Base-by-base conservation (phyloP, 768 basidiomycete species). In the Leccinum obscurum region DNA sequence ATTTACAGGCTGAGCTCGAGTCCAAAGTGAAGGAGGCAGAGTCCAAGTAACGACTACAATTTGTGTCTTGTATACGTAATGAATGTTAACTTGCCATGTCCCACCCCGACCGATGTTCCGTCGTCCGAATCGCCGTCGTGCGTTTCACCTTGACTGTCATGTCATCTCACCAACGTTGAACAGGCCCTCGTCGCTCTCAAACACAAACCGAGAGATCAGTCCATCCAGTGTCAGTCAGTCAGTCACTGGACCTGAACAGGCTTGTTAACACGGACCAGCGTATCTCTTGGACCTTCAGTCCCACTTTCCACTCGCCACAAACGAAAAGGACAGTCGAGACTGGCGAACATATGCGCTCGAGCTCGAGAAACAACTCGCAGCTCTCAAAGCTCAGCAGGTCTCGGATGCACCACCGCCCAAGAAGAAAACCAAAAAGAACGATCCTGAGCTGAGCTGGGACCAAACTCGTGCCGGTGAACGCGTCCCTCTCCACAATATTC, bases 1-100 rank as follows among this genome's bases (percentile, higher is more conserved):
- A 56, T 58, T 46, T 64, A 46, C 68, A 72, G 71, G 68, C 70
- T 26, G 66, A 70, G 0, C 70, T 73, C 58, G 71, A 72, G 69
- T 64, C 69, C 60, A 65, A 67, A 54, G 62, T 67, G 61, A 66
- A 72, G 65, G 55, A 55, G 39, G 39, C 22, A 46, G 67, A 65
- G 28, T 37, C 70, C 57, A 72, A 66, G 65, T 69, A 67, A 50
- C 13, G 7, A 44, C 41, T 8, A 54, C 35, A n/a, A n/a, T n/a
- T 30, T 39, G 49, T 58, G 48, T 7, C 22, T 24, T 35, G 6
- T 46, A 41, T 41, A 53, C 51, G 61, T 35, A 20, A 3, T 49
- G 59, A 39, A 57, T 61, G 9, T 20, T 15, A 15, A 34, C 11
- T 34, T n/a, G 6, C 35, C 14, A 14, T 49, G 41, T 6, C 62